Base-by-base conservation (phyloP, 1,139 yeast genomes). In the Geotrichum histeridarum region DNA sequence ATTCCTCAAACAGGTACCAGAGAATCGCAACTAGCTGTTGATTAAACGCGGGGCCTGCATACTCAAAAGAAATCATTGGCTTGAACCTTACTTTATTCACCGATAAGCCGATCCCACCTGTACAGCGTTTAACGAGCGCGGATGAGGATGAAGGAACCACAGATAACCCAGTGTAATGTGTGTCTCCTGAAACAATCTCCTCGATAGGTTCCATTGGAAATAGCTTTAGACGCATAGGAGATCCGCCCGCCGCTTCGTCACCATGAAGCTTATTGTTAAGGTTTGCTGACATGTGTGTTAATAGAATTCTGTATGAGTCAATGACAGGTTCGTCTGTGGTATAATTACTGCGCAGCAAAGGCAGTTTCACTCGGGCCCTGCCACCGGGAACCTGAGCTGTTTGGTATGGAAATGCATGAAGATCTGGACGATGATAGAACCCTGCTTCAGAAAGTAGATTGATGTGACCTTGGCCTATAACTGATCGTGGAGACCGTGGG, bases 1-100 rank as follows among this genome's bases (percentile, higher is more conserved):
- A 52, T 18, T 52, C 55, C 33, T 52, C 51, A 32, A 52, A 52
- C 30, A 52, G 18, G 42, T 52, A 52, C 55, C 55, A 48, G 5
- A 55, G 48, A 12, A 52, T 55, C 31, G 51, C 46, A 11, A 52
- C 55, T 9, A 55, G 35, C 7, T 50, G 37, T 27, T 46, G 46
- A 35, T 50, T 55, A 27, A 55, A 52, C 4, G 50, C 51, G 1
- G 44, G 43, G 2, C 55, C 55, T 6, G 52, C 44, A 22, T 52
- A 48, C 33, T 46, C 50, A 37, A 51, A 43, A 4, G 51, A 42
- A 30, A 38, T 12, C 49, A 54, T 46, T 11, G 54, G 54, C 36
- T 53, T 52, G 27, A 52, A 50, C 27, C 32, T 31, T 11, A 50
- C 47, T 6, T 42, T 46, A 17, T 37, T 45, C 2, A 43, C 41